Evolutionary conservation across 306 rosid genomes (phyloP), one percentile per base, ranked within the genome.

Genomic region (Ziziphus jujuba): DNA sequence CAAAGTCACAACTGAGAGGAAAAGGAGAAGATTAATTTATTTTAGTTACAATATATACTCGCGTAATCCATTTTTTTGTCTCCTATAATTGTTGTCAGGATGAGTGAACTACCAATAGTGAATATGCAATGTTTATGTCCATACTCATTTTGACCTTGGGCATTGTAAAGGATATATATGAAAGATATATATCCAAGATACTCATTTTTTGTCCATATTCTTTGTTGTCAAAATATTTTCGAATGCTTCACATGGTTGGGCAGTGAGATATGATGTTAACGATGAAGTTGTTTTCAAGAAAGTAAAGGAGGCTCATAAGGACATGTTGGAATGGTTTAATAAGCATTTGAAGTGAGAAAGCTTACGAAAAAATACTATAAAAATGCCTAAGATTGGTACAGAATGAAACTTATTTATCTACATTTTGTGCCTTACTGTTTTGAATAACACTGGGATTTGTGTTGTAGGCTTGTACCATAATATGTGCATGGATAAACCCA

Each of bases 231-330:
- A 87, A 71, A 66, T 83, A 70, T 90, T 75, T 56, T 83, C 83
- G 24, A 81, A 84, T 24, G 84, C 79, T 16, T 31, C 16, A 49
- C 96, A 89, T 75, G 90, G 92, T 65, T 84, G 91, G 86, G 63
- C 87, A 17, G 55, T 73, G 61, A 58, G 77, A 80, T 87, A 81
- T 82, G 66, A 69, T 20, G 73, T 28, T 33, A 87, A 87, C 50
- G 87, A 87, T 61, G 80, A 76, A 76, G 55, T 33, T 9, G 84
- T 84, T 19, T 76, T 77, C 15, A 81, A 80, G 73, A 58, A 66
- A 67, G 91, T 91, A 1, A 79, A 79, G 20, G 96, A 89, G 76
- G 84, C 93, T 24, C 93, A 87, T 69, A 34, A 52, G 40, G 81
- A 84, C 84, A 56, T 85, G 87, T 58, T 87, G 66, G 77, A 74